Evolutionary conservation across 345 rosid species (phyloP).

Genomic region (Heritiera littoralis): DNA sequence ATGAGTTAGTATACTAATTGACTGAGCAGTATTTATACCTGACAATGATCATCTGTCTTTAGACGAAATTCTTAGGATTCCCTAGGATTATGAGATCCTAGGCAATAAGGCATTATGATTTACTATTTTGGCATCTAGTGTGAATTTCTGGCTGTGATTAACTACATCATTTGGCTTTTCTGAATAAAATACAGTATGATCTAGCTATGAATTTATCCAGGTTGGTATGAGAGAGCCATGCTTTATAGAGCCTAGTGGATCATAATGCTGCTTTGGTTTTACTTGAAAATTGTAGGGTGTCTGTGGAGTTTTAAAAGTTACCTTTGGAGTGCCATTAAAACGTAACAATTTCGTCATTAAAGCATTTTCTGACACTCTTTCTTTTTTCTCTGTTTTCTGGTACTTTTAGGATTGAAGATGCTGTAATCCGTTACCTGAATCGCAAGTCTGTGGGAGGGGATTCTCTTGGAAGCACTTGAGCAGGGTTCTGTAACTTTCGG

Average conservation of each 20-base stretch:
- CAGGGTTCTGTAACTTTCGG: no score
- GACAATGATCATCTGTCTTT: neutral
- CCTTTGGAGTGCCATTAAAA: neutral
- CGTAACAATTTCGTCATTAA: no score
- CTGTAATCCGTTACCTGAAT: no score
- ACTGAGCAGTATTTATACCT: neutral
- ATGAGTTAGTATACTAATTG: neutral
- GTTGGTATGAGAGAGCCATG: neutral
- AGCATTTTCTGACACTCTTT: no score
- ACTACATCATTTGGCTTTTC: neutral
- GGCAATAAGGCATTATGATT: no score
- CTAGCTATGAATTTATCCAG: neutral
- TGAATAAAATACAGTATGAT: neutral
- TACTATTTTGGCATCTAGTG: neutral
- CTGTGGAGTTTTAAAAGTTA: neutral
- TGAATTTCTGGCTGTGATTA: neutral
- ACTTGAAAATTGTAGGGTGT: neutral
- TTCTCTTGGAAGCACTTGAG: no score
- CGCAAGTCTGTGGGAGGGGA: no score
- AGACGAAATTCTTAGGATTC: neutral
- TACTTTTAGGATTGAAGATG: no score
- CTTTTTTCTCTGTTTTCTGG: no score
- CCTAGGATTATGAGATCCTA: neutral
- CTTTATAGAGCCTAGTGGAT: neutral
- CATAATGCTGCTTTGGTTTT: slow-evolving; percentile 3